Evolutionary conservation across 192 early-diverging fungal genomes (phyloP).

Genomic region (Coemansia sp.): DNA sequence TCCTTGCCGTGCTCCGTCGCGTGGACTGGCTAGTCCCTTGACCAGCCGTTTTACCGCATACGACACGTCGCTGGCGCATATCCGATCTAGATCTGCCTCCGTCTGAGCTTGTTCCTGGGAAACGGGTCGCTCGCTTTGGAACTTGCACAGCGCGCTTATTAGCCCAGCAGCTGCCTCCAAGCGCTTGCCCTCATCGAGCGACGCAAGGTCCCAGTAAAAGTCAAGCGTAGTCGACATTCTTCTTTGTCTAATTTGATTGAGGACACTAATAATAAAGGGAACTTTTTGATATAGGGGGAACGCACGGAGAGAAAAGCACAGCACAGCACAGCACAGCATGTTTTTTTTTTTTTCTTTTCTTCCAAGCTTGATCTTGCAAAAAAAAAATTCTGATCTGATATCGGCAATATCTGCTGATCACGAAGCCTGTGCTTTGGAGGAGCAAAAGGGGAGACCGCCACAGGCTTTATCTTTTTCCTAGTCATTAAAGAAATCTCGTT

Average conservation of each 20-base stretch:
- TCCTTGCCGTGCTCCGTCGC: constrained; percentile 92
- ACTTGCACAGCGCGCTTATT: constrained; percentile 59
- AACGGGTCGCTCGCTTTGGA: constrained; percentile 53
- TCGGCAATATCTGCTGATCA: background rate
- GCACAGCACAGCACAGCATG: background rate
- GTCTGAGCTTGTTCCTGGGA: constrained; percentile 47
- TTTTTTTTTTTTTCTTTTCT: no score
- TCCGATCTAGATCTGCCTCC: constrained; percentile 65
- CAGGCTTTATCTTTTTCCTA: constrained; percentile 7
- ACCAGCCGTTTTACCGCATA: constrained; percentile 89
- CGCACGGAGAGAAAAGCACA: background rate
- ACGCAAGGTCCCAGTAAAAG: constrained; percentile 81
- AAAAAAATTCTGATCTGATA: constrained; percentile 3
- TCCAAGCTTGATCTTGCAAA: background rate
- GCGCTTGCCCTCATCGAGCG: constrained; percentile 69
- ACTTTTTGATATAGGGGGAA: no score
- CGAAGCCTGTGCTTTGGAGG: background rate
- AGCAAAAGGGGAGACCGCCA: background rate
- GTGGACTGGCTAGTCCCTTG: constrained; percentile 82
- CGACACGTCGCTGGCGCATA: constrained; percentile 77
- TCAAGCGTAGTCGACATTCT: constrained; percentile 58
- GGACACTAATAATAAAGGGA: background rate
- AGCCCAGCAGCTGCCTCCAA: constrained; percentile 68
- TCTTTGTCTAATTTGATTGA: background rate
- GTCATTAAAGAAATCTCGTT: background rate